phyloP scores from a whole-genome alignment of 768 basidiomycete genomes.

The Nidularia pulvinata region DNA sequence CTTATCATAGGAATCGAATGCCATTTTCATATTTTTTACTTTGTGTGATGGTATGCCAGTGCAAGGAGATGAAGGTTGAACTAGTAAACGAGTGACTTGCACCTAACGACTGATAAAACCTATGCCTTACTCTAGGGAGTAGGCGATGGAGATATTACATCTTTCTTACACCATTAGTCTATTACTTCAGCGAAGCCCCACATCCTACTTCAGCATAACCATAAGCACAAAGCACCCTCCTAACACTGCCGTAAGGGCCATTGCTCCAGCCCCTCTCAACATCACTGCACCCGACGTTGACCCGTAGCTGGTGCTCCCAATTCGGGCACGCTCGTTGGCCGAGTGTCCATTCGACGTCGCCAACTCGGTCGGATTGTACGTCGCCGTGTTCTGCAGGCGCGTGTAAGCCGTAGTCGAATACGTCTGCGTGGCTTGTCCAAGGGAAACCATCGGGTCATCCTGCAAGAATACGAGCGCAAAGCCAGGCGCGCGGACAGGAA shows the following conservation, averaged over 20 bases:
- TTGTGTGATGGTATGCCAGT: too few relatives aligned
- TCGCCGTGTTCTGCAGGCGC: constrained; percentile 47
- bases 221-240: neutral
- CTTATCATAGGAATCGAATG: too few relatives aligned
- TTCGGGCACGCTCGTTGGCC: constrained; percentile 18
- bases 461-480: constrained; percentile 72
- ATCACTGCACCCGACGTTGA: neutral
- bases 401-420: constrained; percentile 55
- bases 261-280: neutral
- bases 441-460: constrained; percentile 20
- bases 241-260: neutral
- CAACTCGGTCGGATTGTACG: constrained; percentile 51
- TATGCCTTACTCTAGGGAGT: too few relatives aligned
- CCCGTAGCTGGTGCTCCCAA: constrained; percentile 29
- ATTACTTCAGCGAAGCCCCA: too few relatives aligned
- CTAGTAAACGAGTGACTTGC: too few relatives aligned
- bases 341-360: constrained; percentile 64
- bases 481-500: constrained; percentile 60
- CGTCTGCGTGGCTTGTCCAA: constrained; percentile 19
- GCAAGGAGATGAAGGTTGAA: too few relatives aligned
- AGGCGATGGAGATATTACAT: too few relatives aligned
- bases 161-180: too few relatives aligned
- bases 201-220: neutral
- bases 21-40: too few relatives aligned
- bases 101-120: too few relatives aligned